Conservation (phyloP, 257 asterid genomes). For the Cordia subcordata region DNA sequence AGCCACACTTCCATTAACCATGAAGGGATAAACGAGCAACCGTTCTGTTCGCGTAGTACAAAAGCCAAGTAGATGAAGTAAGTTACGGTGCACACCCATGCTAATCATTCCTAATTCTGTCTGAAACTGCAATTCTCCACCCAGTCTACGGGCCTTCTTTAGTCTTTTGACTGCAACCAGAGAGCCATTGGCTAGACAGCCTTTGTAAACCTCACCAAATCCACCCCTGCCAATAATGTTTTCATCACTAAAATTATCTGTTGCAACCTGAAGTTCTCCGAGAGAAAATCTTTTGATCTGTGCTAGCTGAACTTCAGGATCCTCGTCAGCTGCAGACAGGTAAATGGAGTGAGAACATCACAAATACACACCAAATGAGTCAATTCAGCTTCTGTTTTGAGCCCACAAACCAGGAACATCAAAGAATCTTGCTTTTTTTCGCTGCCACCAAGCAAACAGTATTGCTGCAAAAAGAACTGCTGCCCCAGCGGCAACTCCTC, state of each 20-base stretch:
- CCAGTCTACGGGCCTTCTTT: slow-evolving; percentile 15
- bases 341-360: slow-evolving; percentile 1
- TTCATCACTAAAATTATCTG: slow-evolving; percentile 28
- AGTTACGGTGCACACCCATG: slow-evolving; percentile 32
- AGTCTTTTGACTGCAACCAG: slow-evolving; percentile 34
- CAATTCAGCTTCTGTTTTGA: neutral
- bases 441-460: neutral
- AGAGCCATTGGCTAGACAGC: slow-evolving; percentile 22
- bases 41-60: slow-evolving; percentile 28
- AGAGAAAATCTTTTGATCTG: slow-evolving; percentile 25
- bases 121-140: slow-evolving; percentile 30
- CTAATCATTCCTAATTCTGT: slow-evolving; percentile 39
- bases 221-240: slow-evolving; percentile 38
- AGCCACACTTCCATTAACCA: slow-evolving; percentile 41
- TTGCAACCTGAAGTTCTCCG: slow-evolving; percentile 26
- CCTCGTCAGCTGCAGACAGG: slow-evolving; percentile 14
- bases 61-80: slow-evolving; percentile 30
- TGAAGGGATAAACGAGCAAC: slow-evolving; percentile 38
- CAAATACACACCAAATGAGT: too few species aligned
- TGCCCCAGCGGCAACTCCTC: slow-evolving; percentile 87
- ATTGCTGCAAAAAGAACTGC: slow-evolving; percentile 63
- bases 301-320: slow-evolving; percentile 25
- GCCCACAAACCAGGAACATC: slow-evolving; percentile 39
- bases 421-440: slow-evolving; percentile 1
- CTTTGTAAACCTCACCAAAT: slow-evolving; percentile 36